Conservation (phyloP, 2,329 filamentous ascomycete genomes). For the Rhynchosporium secalis region DNA sequence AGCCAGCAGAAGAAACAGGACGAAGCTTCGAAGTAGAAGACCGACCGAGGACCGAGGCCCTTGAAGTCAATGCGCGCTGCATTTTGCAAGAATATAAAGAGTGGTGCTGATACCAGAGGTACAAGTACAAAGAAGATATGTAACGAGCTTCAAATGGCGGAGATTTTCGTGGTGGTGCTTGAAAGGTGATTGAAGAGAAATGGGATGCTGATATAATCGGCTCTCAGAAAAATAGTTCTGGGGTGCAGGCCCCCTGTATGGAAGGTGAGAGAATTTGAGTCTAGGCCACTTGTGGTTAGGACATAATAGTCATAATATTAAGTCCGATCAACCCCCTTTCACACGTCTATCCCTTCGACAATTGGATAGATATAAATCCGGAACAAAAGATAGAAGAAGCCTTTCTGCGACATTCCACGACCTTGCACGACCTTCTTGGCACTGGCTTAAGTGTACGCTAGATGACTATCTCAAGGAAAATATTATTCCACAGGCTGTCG, state of each 20-base stretch:
- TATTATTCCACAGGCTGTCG: too few species aligned
- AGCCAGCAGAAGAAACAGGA: conserved; percentile 53
- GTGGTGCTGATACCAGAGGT: conserved; percentile 26
- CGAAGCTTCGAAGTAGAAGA: conserved; percentile 66
- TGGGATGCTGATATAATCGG: conserved; percentile 10
- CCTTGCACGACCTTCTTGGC: too few species aligned
- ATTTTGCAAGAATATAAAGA: conserved; percentile 57
- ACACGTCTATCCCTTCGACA: not conserved
- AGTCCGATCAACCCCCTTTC: not conserved
- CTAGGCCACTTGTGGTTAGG: conserved; percentile 3
- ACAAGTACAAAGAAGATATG: conserved; percentile 31
- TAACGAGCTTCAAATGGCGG: conserved; percentile 20
- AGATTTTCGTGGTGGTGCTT: conserved; percentile 12
- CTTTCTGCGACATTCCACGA: too few species aligned
- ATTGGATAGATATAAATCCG: too few species aligned
- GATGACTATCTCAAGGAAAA: too few species aligned
- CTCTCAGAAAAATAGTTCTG: conserved; percentile 4
- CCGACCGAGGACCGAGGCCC: conserved; percentile 76
- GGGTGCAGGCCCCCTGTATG: conserved; percentile 2
- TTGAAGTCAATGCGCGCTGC: conserved; percentile 91
- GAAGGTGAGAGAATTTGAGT: not conserved
- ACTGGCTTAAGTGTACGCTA: too few species aligned
- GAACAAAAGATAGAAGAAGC: too few species aligned
- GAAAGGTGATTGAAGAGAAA: conserved; percentile 12
- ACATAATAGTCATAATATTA: not conserved